phyloP scores from a whole-genome alignment of 768 basidiomycete species.

The Infundibulicybe gibba region DNA sequence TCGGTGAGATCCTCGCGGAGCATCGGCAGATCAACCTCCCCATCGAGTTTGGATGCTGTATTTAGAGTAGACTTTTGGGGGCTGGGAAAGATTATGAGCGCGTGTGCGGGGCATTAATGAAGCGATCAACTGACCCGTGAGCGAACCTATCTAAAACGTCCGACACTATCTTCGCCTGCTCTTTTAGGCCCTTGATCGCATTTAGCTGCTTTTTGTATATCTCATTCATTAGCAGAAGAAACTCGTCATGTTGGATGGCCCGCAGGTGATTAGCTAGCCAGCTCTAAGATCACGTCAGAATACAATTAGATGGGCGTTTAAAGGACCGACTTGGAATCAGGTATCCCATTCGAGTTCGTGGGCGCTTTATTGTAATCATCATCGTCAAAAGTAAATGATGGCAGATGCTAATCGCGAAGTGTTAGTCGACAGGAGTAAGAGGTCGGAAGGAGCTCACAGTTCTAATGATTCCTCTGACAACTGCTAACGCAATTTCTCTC shows the following conservation, averaged over 20 bases:
- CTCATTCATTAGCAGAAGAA: conserved; percentile 53
- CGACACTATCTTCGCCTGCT: conserved; percentile 35
- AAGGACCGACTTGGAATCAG: conserved; percentile 4
- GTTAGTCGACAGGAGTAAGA: conserved; percentile 1
- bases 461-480: conserved; percentile 54
- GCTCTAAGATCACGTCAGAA: conserved; percentile 21
- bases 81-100: neutral
- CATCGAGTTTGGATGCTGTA: conserved; percentile 19
- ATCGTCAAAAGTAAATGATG: conserved; percentile 54
- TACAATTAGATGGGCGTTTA: neutral
- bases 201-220: conserved; percentile 63
- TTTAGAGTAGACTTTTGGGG: neutral
- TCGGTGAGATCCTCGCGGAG: conserved; percentile 70
- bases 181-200: conserved; percentile 64
- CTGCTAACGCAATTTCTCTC: conserved; percentile 63
- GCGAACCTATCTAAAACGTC: no score
- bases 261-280: conserved; percentile 55
- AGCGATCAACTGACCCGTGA: no score
- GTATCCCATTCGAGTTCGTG: conserved; percentile 9
- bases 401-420: conserved; percentile 19
- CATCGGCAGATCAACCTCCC: conserved; percentile 22
- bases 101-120: no score
- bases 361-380: conserved; percentile 42
- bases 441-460: conserved; percentile 40
- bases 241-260: conserved; percentile 65